Evolutionary conservation across 129 eudicot species (phyloP), one percentile per base, ranked within the genome.

Genomic region (Flaveria sonorensis): DNA sequence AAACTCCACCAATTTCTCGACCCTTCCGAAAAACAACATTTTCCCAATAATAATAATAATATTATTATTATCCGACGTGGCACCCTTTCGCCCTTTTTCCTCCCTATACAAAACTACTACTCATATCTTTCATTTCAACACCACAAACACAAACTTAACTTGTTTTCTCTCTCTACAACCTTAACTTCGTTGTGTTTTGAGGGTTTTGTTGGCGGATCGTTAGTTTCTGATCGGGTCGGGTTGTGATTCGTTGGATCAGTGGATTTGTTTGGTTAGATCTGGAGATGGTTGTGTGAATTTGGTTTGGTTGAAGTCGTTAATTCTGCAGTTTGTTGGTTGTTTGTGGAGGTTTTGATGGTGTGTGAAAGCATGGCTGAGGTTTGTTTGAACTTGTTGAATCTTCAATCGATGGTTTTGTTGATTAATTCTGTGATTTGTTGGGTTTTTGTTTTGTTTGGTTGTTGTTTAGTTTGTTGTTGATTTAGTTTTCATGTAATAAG

Each of bases 311-410:
- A 75, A 66, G 74, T 52, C 14, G 48, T 23, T 30, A 26, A 23
- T 18, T 19, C 20, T n/a, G 57, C 26, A 46, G 76, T 56, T 60
- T 16, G 39, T 79, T 73, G 30, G 30, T 26, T 26, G 30, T 26
- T 2, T 26, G 74, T 56, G 78, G 85, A 42, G 63, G 66, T 64
- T 18, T 18, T 52, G 71, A 79, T 85, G 90, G 87, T 69, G 81
- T 83, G 86, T 85, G 85, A 88, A 81, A 86, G 76, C 78, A 80
- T 83, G 83, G 80, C 60, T 85, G 71, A 85, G 96, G 96, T 90
- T 81, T 78, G 87, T 19, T 13, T 16, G 53, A 45, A 53, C 61
- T 63, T 1, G 3, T n/a, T 39, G 16, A 66, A 21, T 11, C 16
- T 51, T 65, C 1, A 13, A 65, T 76, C 28, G 6, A 20, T 6